Percentiles rank a stretch among this genome's conserved stretches.
Conservation (phyloP, 1,284 basidiomycete species). For the Ustilago shanxiensis region DNA sequence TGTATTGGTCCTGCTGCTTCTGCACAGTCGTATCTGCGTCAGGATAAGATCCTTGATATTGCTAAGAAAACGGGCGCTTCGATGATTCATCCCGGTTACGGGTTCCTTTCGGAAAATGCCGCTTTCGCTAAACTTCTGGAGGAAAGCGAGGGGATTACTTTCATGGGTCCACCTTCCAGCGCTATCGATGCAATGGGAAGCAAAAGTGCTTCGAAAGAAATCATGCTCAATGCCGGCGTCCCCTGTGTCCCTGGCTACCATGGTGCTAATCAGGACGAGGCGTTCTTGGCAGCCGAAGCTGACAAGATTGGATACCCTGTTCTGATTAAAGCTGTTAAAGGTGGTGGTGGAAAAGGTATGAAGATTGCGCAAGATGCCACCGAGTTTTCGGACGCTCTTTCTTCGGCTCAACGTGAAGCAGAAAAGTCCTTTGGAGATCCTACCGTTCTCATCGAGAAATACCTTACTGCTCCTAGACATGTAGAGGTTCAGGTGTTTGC, state of each 20-base stretch:
- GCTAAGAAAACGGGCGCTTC: constrained; percentile 82
- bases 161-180: constrained; percentile 69
- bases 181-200: constrained; percentile 82
- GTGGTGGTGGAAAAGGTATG: constrained; percentile 72
- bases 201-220: constrained; percentile 79
- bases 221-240: constrained; percentile 89
- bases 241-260: constrained; percentile 95
- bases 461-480: constrained; percentile 64
- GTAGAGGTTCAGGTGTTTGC: constrained; percentile 80
- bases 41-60: constrained; percentile 88
- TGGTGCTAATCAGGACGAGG: constrained; percentile 79
- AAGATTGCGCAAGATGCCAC: constrained; percentile 72
- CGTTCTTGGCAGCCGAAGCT: constrained; percentile 77
- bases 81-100: constrained; percentile 84
- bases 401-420: constrained; percentile 84
- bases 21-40: constrained; percentile 86
- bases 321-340: constrained; percentile 71
- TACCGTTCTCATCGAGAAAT: constrained; percentile 65
- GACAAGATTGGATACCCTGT: constrained; percentile 71
- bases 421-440: constrained; percentile 73
- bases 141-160: constrained; percentile 56
- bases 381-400: constrained; percentile 82
- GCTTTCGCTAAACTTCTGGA: constrained; percentile 52
- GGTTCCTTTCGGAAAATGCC: constrained; percentile 79
- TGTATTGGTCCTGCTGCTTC: constrained; percentile 91